phyloP scores from a whole-genome alignment of 305 asterid genomes.

The Fraxinus platypoda region DNA sequence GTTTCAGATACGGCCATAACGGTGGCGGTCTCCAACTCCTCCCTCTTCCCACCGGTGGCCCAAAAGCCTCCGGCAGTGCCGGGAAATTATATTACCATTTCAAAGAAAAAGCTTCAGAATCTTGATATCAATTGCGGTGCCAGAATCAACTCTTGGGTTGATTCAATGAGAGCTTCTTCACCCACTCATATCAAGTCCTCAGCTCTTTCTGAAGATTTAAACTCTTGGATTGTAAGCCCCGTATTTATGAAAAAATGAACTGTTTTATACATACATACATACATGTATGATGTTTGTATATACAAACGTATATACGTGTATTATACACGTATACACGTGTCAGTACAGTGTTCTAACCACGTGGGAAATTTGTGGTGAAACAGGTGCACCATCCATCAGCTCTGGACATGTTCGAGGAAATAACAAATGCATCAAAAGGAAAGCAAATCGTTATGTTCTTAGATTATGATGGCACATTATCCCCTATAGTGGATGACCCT shows the following conservation, averaged over 20 bases:
- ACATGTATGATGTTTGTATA: neutral
- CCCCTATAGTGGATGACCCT: conserved; percentile 93
- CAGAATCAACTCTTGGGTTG: conserved; percentile 75
- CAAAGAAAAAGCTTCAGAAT: conserved; percentile 64
- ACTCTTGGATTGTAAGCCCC: conserved; percentile 56
- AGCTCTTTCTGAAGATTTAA: conserved; percentile 42
- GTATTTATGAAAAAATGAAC: neutral
- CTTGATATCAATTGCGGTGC: conserved; percentile 52
- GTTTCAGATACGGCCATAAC: conserved; percentile 52
- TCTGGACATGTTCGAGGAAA: conserved; percentile 75
- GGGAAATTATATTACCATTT: conserved; percentile 56
- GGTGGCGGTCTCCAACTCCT: conserved; percentile 49
- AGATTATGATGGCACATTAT: conserved; percentile 95
- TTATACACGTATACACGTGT: neutral
- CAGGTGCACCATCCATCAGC: conserved; percentile 88
- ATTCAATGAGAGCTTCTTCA: conserved; percentile 86
- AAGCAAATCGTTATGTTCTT: conserved; percentile 88
- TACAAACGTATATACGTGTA: neutral
- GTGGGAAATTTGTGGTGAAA: conserved; percentile 20
- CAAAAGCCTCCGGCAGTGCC: conserved; percentile 51
- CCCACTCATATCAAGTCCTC: conserved; percentile 66
- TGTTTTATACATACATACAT: conserved; percentile 3
- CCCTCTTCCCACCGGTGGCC: conserved; percentile 46
- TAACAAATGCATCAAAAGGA: conserved; percentile 73
- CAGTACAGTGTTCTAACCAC: conserved; percentile 2